Evolutionary conservation across 306 rosid species (phyloP).

Genomic region (Cucumis hystrix): DNA sequence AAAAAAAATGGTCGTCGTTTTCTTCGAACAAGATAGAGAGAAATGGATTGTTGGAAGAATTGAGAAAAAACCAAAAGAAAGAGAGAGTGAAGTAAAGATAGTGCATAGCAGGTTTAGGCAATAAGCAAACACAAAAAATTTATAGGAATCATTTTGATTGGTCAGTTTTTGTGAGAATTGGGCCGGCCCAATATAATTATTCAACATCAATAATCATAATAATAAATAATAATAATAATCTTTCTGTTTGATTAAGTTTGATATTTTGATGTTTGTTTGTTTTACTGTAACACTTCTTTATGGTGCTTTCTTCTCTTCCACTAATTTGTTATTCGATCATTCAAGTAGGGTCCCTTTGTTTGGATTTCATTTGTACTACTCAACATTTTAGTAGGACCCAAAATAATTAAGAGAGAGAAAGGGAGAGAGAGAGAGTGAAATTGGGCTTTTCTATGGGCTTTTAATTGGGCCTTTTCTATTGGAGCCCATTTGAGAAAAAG

Average conservation of each 20-base stretch:
- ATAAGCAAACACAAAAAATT: constrained; percentile 3
- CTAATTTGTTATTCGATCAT: constrained; percentile 4
- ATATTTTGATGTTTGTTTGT: background rate
- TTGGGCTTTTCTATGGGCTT: constrained; percentile 2
- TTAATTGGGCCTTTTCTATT: background rate
- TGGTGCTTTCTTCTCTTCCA: constrained; percentile 10
- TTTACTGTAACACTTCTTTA: constrained; percentile 17
- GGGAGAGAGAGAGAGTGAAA: background rate
- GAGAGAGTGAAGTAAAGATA: background rate
- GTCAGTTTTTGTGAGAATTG: background rate
- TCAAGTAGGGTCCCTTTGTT: background rate
- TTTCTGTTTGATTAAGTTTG: background rate
- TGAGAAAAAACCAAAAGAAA: background rate
- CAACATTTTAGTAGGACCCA: background rate
- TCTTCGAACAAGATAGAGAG: constrained; percentile 7
- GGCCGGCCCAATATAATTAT: constrained; percentile 35
- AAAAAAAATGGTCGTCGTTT: constrained; percentile 32
- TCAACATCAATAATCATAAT: too few relatives aligned
- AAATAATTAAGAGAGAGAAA: background rate
- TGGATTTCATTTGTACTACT: background rate
- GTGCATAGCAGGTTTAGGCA: constrained; percentile 1
- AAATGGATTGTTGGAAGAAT: background rate
- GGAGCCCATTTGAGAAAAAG: background rate
- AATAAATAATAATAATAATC: too few relatives aligned
- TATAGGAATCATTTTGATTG: constrained; percentile 11